A percentile compares a stretch with the other conserved stretches of the same genome.
Evolutionary conservation across 2,329 filamentous ascomycete species (phyloP).

Genomic region (Venturia nashicola): DNA sequence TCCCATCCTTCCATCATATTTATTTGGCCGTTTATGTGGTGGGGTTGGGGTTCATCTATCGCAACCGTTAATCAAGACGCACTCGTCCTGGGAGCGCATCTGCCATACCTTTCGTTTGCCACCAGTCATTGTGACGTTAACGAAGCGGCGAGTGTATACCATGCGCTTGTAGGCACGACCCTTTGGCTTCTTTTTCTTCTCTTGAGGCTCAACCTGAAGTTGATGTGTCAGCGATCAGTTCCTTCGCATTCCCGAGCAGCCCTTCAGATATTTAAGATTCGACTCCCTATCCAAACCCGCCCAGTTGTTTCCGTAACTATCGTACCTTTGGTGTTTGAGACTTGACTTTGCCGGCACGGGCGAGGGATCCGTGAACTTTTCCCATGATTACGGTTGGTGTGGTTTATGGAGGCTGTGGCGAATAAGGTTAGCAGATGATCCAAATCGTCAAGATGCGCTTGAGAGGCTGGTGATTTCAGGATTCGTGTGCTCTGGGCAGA

Average conservation of each 20-base stretch:
- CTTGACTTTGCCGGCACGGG: constrained; percentile 95
- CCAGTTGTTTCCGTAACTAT: constrained; percentile 19
- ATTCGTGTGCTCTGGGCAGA: neutral
- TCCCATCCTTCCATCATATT: neutral
- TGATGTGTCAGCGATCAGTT: neutral
- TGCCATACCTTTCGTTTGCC: constrained; percentile 95
- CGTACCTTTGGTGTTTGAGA: constrained; percentile 82
- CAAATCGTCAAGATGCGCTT: neutral
- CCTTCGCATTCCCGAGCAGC: neutral
- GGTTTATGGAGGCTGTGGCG: constrained; percentile 11
- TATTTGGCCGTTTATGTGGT: constrained; percentile 32
- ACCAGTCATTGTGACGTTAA: constrained; percentile 93
- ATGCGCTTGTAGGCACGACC: constrained; percentile 95
- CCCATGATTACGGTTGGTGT: constrained; percentile 56
- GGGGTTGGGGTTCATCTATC: constrained; percentile 79
- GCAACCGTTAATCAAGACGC: neutral
- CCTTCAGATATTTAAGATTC: neutral
- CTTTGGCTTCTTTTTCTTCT: constrained; percentile 97
- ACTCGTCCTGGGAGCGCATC: neutral
- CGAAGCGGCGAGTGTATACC: constrained; percentile 93
- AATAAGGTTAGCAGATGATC: neutral
- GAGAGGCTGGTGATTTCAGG: constrained; percentile 10
- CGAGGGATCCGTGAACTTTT: constrained; percentile 78
- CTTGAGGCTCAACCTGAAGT: constrained; percentile 67
- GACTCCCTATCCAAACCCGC: neutral